Percentiles rank a stretch among this genome's conserved stretches.
These are phyloP conservation scores for Pseudognaphalium luteoalbum DNA, from an alignment of 129 eudicot species.

Conservation along the genomic window DNA sequence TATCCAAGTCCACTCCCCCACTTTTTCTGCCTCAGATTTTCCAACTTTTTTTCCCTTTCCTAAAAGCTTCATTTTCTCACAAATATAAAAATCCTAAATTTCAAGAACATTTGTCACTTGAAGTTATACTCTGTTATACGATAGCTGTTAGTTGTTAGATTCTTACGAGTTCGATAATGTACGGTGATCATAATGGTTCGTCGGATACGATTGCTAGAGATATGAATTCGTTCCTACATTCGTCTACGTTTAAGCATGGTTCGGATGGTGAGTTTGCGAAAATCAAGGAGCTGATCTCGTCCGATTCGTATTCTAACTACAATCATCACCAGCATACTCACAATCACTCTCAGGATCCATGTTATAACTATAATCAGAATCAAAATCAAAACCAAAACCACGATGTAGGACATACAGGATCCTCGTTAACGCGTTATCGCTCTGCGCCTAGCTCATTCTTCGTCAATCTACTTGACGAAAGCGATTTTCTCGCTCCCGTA, in stretches of 20 bases:
- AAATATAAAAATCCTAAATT: no score
- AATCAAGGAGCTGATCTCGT: slow-evolving; percentile 35
- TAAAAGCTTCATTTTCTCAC: no score
- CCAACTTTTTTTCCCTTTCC: slow-evolving; percentile 8
- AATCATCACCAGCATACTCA: no score
- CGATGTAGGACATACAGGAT: slow-evolving; percentile 8
- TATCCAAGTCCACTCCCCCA: background rate
- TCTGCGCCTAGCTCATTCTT: slow-evolving; percentile 74
- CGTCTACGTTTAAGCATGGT: slow-evolving; percentile 36
- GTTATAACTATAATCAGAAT: background rate
- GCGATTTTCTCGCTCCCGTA: slow-evolving; percentile 16
- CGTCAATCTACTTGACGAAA: slow-evolving; percentile 45
- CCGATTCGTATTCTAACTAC: slow-evolving; percentile 36
- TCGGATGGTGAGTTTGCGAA: slow-evolving; percentile 40
- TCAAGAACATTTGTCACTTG: no score
- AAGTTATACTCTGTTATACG: no score
- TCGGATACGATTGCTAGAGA: slow-evolving; percentile 14
- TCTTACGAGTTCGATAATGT: slow-evolving; percentile 12
- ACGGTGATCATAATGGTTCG: slow-evolving; percentile 1
- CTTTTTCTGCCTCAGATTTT: background rate
- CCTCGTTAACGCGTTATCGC: slow-evolving; percentile 42
- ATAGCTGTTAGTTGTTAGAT: no score
- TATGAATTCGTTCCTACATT: no score
- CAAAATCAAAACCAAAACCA: background rate
- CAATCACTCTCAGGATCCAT: background rate